Percentiles rank a stretch among this genome's conserved stretches.
Conservation (phyloP, 768 basidiomycete genomes). For the Naganishia randhawae region DNA sequence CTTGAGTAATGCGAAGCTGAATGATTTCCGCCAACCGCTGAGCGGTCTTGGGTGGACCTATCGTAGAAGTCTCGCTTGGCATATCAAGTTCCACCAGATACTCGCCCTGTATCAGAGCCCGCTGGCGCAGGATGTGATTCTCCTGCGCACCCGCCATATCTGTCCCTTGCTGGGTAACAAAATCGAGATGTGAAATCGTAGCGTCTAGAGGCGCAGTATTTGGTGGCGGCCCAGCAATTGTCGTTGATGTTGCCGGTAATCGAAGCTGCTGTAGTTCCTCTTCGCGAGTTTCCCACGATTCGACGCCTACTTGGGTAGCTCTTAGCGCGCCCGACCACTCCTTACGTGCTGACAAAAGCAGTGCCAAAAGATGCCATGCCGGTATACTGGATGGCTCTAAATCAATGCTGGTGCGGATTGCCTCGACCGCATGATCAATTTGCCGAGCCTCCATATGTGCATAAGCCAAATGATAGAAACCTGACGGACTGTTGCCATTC, state of each 20-base stretch:
- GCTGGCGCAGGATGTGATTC: background rate
- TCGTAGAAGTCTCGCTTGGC: conserved; percentile 42
- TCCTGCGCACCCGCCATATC: background rate
- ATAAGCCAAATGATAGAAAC: conserved; percentile 75
- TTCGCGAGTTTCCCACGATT: conserved; percentile 58
- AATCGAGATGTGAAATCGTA: conserved; percentile 23
- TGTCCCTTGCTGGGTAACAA: background rate
- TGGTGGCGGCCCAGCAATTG: conserved; percentile 11
- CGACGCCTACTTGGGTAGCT: conserved; percentile 73
- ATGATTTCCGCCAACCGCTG: conserved; percentile 73
- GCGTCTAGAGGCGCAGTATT: conserved; percentile 24
- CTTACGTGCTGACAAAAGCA: conserved; percentile 71
- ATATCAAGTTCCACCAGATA: conserved; percentile 11
- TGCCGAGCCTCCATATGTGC: conserved; percentile 67
- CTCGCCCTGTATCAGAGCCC: conserved; percentile 11
- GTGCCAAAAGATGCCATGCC: conserved; percentile 85
- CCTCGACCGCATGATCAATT: conserved; percentile 63
- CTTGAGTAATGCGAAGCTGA: conserved; percentile 80
- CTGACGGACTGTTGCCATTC: conserved; percentile 45
- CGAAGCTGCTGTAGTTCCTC: conserved; percentile 32
- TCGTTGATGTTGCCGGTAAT: background rate
- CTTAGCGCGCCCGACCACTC: conserved; percentile 74
- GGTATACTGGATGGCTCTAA: conserved; percentile 60
- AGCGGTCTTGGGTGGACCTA: conserved; percentile 57
- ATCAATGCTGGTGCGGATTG: conserved; percentile 71